Percentiles rank a stretch among this genome's conserved stretches.
Conservation (phyloP, 2,329 filamentous ascomycete genomes). For the Alternaria consortialis region DNA sequence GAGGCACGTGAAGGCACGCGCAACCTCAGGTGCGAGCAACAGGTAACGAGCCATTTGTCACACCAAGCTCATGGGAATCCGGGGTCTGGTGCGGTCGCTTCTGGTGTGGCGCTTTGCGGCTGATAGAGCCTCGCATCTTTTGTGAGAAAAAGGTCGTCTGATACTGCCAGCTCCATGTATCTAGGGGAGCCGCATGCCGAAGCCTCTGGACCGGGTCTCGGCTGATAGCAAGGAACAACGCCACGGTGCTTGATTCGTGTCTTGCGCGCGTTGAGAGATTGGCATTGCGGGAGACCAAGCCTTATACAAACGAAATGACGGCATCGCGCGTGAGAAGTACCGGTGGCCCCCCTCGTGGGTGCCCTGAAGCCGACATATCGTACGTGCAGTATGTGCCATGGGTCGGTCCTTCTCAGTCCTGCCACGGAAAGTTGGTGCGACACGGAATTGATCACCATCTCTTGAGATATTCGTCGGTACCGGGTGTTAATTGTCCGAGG, state of each 20-base stretch:
- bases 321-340: slow-evolving; percentile 23
- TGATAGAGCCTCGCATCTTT: slow-evolving; percentile 27
- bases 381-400: background rate
- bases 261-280: slow-evolving; percentile 7
- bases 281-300: slow-evolving; percentile 3
- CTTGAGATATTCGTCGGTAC: background rate
- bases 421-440: background rate
- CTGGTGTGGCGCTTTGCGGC: slow-evolving; percentile 17
- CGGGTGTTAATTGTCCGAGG: background rate
- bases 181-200: slow-evolving; percentile 6
- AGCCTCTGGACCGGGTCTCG: slow-evolving; percentile 13
- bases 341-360: slow-evolving; percentile 7
- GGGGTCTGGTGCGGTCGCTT: slow-evolving; percentile 17
- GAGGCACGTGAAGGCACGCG: background rate
- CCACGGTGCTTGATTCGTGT: slow-evolving; percentile 12
- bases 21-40: slow-evolving; percentile 1
- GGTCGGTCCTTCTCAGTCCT: background rate
- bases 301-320: slow-evolving; percentile 21
- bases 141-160: slow-evolving; percentile 28
- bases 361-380: slow-evolving; percentile 13
- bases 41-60: slow-evolving; percentile 4
- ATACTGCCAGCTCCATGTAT: slow-evolving; percentile 13
- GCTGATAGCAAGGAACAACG: slow-evolving; percentile 16
- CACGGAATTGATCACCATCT: background rate
- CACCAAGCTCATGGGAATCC: slow-evolving; percentile 13